A percentile compares a stretch with the other conserved stretches of the same genome.
Conservation (phyloP, 2,329 filamentous ascomycete species). For the Aspergillus ustus region DNA sequence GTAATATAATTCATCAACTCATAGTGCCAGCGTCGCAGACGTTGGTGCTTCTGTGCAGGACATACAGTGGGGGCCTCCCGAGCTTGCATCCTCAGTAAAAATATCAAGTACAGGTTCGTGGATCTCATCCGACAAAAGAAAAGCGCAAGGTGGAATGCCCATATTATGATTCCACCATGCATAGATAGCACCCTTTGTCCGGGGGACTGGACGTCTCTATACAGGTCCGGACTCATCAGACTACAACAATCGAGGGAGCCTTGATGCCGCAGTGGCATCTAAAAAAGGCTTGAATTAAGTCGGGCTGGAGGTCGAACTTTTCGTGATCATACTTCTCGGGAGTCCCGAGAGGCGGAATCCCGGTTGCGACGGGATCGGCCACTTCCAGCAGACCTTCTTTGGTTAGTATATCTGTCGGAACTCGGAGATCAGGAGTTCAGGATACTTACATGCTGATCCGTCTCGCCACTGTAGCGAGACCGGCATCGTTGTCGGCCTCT, state of each 20-base stretch:
- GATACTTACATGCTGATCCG: conserved; percentile 90
- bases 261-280: conserved; percentile 8
- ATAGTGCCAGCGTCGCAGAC: conserved; percentile 35
- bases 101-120: conserved; percentile 25
- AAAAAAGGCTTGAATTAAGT: conserved; percentile 11
- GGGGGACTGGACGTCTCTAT: conserved; percentile 15
- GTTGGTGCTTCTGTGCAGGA: conserved; percentile 27
- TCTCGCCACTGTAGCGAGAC: conserved; percentile 82
- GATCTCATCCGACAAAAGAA: conserved; percentile 18
- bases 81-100: conserved; percentile 20
- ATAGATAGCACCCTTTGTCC: conserved; percentile 5
- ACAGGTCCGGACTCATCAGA: conserved; percentile 17
- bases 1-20: conserved; percentile 37
- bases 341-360: conserved; percentile 33
- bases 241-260: conserved; percentile 11
- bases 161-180: conserved; percentile 1
- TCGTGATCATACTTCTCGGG: conserved; percentile 28
- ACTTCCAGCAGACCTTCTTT: conserved; percentile 44
- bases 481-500: conserved; percentile 90
- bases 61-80: conserved; percentile 27
- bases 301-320: conserved; percentile 12
- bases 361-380: conserved; percentile 40
- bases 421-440: not conserved
- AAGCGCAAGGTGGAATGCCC: conserved; percentile 1
- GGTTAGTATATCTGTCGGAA: conserved; percentile 20